Base-by-base conservation (phyloP, 805 yeast species). In the Candida krabiensis region DNA sequence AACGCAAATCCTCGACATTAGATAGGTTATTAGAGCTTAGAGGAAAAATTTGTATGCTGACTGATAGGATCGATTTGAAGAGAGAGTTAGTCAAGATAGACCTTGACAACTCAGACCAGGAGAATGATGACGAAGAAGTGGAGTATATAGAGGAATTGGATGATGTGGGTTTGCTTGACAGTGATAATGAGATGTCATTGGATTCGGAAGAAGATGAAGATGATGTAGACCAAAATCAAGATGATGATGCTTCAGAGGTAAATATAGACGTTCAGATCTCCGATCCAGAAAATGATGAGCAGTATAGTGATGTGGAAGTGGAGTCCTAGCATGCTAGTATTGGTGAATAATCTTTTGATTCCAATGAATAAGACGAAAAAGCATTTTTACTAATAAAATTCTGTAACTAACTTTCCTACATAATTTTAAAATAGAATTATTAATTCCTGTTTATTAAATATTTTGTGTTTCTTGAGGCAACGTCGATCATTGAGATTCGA, bases 111-210 rank as follows among this genome's bases (percentile, higher is more conserved):
- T 59, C 54, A n/a, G 57, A 49, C n/a, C 60, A 59, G 7, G 59
- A 52, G 3, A 65, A 57, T 5, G 52, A 52, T 33, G 77, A 73
- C 41, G 61, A 69, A 35, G 80, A 73, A 35, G 83, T 83, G n/a
- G 90, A 83, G 49, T 83, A 82, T 52, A 66, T 78, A 17, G 91
- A 83, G 60, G 90, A 82, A 50, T 56, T 83, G 18, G 83, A 77
- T 52, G 80, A 74, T 46, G 75, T 75, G 4, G 64, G 60, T 6
- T 44, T 59, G 19, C 23, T 46, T 11, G 55, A 53, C 13, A 52
- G 47, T 23, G 61, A 53, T 11, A 58, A 52, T 6, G 64, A 51
- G 6, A 53, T 46, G 45, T 41, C 28, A 49, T 31, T 44, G 1
- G 49, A 41, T 12, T 53, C 39, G 7, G 51, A 41, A 13, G 38